These are phyloP conservation scores for Fusarium nurragi DNA, from an alignment of 2,329 filamentous ascomycete genomes.

Conservation along the genomic window DNA sequence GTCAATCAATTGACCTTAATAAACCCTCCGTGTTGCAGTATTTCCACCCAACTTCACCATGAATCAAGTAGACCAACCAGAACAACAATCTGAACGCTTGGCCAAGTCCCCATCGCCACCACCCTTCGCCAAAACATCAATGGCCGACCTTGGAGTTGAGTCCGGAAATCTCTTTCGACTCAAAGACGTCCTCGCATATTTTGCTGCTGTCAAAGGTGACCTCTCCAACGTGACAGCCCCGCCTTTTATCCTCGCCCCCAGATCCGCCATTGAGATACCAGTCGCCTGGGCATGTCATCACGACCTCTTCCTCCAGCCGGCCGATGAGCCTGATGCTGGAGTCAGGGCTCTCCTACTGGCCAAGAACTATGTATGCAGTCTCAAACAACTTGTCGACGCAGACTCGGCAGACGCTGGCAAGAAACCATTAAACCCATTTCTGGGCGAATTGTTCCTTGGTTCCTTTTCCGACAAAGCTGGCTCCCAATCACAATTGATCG, in stretches of 20 bases:
- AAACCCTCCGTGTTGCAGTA: not conserved
- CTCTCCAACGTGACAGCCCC: slow-evolving; percentile 63
- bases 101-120: not conserved
- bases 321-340: slow-evolving; percentile 17
- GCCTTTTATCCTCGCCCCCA: slow-evolving; percentile 59
- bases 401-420: slow-evolving; percentile 41
- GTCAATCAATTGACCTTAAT: not conserved
- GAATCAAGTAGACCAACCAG: not conserved
- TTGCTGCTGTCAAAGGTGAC: slow-evolving; percentile 55
- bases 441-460: slow-evolving; percentile 60
- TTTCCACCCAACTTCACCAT: not conserved
- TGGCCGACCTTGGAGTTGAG: slow-evolving; percentile 17
- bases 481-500: slow-evolving; percentile 46
- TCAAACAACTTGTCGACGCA: slow-evolving; percentile 16
- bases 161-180: slow-evolving; percentile 15
- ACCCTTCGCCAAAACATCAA: not conserved
- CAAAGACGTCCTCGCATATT: slow-evolving; percentile 17
- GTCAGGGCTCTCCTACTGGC: slow-evolving; percentile 8
- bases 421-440: slow-evolving; percentile 63
- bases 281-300: slow-evolving; percentile 55
- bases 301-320: slow-evolving; percentile 23
- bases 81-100: slow-evolving; percentile 2
- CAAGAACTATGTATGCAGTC: slow-evolving; percentile 17
- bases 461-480: slow-evolving; percentile 47
- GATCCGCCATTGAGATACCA: slow-evolving; percentile 61